Base-by-base conservation (phyloP, 2,329 filamentous ascomycete genomes). In the Fusarium zealandicum region DNA sequence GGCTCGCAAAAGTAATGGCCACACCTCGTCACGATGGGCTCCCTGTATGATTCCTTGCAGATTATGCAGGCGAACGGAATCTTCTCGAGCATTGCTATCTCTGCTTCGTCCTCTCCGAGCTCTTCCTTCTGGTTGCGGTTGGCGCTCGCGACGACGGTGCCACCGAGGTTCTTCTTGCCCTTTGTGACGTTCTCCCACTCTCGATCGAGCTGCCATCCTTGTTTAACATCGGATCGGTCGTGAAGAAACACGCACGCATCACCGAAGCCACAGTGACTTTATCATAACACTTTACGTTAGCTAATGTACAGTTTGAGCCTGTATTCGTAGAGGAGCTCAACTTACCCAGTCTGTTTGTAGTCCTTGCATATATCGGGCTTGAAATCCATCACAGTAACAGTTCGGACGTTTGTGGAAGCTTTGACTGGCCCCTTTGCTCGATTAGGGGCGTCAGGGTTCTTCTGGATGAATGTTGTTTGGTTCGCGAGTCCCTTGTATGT, bases 291-390 rank as follows among this genome's bases (percentile, higher is more conserved):
- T 8, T 20, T 25, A 8, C 3, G 22, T 25, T 25, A 25, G 22
- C 22, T 7, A 25, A 25, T 25, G 8, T 8, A 5, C 6, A 8
- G 6, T 7, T 8, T 7, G 22, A 25, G 22, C 22, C 9, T 25
- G 8, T 8, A 5, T 9, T 9, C 22, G 9, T 8, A 25, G 3
- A 5, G 22, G 6, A 25, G 22, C 22, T 25, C 9, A 8, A 16
- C 32, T 17, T 37, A 20, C 17, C 89, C 89, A 0, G 88, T 95
- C 67, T 90, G 83, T 64, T 93, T 93, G 38, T 66, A 69, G 3
- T 98, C 95, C 73, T 98, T 98, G 76, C 95, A 99, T 0, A 96
- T 90, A 63, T 98, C 93, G 0, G 93, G 92, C 0, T 90, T 89
- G 70, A 91, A 98, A 70, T 99, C 95, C 27, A 87, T 96, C 6